phyloP scores from a whole-genome alignment of 495 filamentous ascomycete genomes.

The Aspergillus avenaceus region DNA sequence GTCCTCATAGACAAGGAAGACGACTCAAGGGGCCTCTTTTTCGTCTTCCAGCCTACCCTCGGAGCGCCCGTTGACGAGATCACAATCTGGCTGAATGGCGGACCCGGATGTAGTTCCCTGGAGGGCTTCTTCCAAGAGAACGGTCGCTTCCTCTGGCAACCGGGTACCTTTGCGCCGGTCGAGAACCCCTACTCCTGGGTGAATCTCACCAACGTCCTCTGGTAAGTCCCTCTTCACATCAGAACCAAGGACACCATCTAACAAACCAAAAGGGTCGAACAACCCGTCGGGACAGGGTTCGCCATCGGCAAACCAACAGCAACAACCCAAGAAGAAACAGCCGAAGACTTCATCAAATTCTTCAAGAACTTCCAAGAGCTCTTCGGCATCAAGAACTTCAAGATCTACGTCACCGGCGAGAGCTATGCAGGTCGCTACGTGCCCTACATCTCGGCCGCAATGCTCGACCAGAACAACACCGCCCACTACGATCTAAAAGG shows the following conservation, averaged over 20 bases:
- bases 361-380: conserved; percentile 60
- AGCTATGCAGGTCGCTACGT: conserved; percentile 55
- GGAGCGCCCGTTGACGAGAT: conserved; percentile 59
- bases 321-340: conserved; percentile 51
- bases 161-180: conserved; percentile 53
- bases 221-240: conserved; percentile 45
- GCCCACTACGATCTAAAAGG: conserved; percentile 46
- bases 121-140: conserved; percentile 66
- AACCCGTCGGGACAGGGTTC: conserved; percentile 55
- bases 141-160: conserved; percentile 59
- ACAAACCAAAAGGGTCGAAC: conserved; percentile 50
- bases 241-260: conserved; percentile 56
- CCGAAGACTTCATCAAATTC: conserved; percentile 57
- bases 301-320: conserved; percentile 51
- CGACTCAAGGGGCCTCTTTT: conserved; percentile 46
- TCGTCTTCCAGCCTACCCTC: conserved; percentile 47
- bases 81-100: conserved; percentile 70
- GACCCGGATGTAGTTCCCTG: conserved; percentile 64
- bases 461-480: conserved; percentile 46
- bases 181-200: conserved; percentile 65
- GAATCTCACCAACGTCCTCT: conserved; percentile 61
- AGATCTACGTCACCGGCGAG: conserved; percentile 61
- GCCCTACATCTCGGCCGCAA: conserved; percentile 50
- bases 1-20: conserved; percentile 62
- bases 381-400: conserved; percentile 57